Evolutionary conservation across 495 filamentous ascomycete genomes (phyloP), one percentile per base, ranked within the genome.

Genomic region (Coniosporium apollinis): DNA sequence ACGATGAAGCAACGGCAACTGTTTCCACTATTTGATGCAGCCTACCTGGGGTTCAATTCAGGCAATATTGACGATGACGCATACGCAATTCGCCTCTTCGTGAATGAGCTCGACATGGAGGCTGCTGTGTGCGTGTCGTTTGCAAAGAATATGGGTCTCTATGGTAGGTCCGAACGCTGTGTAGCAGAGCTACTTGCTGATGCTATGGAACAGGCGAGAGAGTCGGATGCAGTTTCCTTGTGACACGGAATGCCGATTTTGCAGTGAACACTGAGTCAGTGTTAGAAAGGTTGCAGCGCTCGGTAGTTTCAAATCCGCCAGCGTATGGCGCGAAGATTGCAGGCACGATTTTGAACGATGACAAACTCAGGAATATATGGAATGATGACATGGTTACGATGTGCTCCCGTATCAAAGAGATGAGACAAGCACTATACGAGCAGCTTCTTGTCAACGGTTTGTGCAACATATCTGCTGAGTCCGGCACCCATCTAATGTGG

Each of bases 1-100:
- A 81, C 73, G 42, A 66, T 89, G 49, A 85, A 84, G 70, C 65
- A 69, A 57, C 71, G 76, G 61, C 72, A 68, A 30, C 83, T 89
- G 65, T 89, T 74, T 48, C 68, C 81, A 36, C 86, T 92, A 69
- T 26, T 26, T 13, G 24, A 26, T 26, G 24, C 24, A 13, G 24
- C 24, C 13, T 26, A 26, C 13, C 24, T 26, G 13, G 24, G 24
- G 8, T 26, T 26, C 24, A 26, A 13, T 13, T 26, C 24, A 26
- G 24, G 24, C 7, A 26, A 26, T 13, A 13, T 26, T 13, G 24
- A 26, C 13, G 24, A 26, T 26, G 24, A 26, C 24, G 24, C 24
- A 26, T 26, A 26, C 13, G 24, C 24, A 7, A 26, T 26, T 26
- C 24, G 24, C 24, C 13, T 8, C 13, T 26, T 26, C 24, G 8